Conservation (phyloP, 148 eudicot genomes). For the Salicornia ramosissima region DNA sequence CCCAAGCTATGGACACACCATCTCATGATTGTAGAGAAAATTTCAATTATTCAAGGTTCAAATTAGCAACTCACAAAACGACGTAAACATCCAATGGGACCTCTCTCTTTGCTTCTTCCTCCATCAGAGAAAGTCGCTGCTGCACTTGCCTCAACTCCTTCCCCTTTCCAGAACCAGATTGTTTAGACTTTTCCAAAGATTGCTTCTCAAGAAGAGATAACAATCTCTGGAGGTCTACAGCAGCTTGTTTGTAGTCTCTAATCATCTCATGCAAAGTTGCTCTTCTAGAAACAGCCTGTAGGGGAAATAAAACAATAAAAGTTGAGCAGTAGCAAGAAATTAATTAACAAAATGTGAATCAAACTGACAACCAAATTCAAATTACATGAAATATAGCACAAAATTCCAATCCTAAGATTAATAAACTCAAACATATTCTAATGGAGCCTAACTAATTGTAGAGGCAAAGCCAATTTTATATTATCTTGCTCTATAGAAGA, state of each 20-base stretch:
- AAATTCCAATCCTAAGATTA: no score
- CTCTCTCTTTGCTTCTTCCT: conserved; percentile 63
- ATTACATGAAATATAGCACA: no score
- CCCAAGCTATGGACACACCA: no score
- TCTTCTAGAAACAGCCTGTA: conserved; percentile 81
- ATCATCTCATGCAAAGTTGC: conserved; percentile 78
- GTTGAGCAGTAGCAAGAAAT: conserved; percentile 6
- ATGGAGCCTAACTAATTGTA: background rate
- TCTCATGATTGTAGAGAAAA: background rate
- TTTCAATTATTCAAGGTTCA: background rate
- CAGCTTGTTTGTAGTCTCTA: conserved; percentile 77
- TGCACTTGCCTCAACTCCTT: conserved; percentile 61
- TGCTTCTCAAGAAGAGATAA: conserved; percentile 56
- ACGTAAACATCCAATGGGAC: conserved; percentile 63
- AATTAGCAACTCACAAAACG: conserved; percentile 57
- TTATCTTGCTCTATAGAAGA: background rate
- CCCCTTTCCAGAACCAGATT: conserved; percentile 44
- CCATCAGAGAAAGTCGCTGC: conserved; percentile 49
- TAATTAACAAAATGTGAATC: no score
- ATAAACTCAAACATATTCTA: no score
- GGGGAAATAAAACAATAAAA: conserved; percentile 16
- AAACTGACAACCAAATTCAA: no score
- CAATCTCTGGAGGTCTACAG: conserved; percentile 56
- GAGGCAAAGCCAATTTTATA: background rate
- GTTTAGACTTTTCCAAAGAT: conserved; percentile 38